phyloP scores from a whole-genome alignment of 495 filamentous ascomycete species.

The Thermothielavioides terrestris region DNA sequence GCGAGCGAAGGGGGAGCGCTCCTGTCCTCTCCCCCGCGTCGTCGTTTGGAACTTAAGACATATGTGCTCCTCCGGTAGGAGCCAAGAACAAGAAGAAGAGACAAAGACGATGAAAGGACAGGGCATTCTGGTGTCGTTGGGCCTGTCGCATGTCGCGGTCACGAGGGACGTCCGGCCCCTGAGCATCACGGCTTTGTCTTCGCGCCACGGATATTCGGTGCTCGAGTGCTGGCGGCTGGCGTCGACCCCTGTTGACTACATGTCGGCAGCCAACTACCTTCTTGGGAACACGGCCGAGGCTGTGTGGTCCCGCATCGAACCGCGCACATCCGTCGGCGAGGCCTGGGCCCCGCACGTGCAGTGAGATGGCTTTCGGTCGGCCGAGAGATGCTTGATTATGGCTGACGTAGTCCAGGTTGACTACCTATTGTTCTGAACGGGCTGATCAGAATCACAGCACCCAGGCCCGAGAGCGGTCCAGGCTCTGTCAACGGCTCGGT shows the following conservation, averaged over 20 bases:
- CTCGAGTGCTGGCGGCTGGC: constrained; percentile 24
- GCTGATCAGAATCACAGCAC: constrained; percentile 23
- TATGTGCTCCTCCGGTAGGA: too few species aligned
- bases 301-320: constrained; percentile 22
- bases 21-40: too few species aligned
- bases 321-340: constrained; percentile 18
- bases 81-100: too few species aligned
- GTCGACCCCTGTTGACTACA: constrained; percentile 17
- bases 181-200: constrained; percentile 23
- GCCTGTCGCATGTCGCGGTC: too few species aligned
- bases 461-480: constrained; percentile 1
- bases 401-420: constrained; percentile 4
- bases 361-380: constrained; percentile 2
- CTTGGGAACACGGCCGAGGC: constrained; percentile 19
- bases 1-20: too few species aligned
- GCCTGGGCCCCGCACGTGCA: constrained; percentile 25
- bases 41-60: too few species aligned
- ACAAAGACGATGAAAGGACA: not conserved
- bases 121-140: not conserved
- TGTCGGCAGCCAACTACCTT: constrained; percentile 22
- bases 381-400: not conserved
- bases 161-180: not conserved
- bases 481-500: not conserved
- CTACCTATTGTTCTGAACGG: constrained; percentile 23
- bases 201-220: constrained; percentile 21